Evolutionary conservation across 2,329 filamentous ascomycete genomes (phyloP), one percentile per base, ranked within the genome.

Genomic region (Capronia coronata): DNA sequence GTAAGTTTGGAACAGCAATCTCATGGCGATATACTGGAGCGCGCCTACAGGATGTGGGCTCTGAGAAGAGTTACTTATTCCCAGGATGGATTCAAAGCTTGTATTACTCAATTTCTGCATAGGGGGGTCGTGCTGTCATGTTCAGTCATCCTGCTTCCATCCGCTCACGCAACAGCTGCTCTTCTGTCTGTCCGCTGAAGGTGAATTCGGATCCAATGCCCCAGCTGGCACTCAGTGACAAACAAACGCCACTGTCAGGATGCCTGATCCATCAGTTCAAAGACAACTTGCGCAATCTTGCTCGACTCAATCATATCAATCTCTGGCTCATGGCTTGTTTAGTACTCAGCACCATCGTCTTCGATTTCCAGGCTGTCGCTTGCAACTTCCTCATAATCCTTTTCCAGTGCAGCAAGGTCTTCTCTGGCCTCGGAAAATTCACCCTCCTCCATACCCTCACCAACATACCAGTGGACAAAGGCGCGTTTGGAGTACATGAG

Each of bases 401-500:
- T 87, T 76, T 91, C 87, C 27, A 93, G 75, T 41, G 87, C 87
- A 56, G 87, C 87, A 54, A 93, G 75, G 67, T 93, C 87, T 74
- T 93, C 87, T 61, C 87, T 83, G 55, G 87, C 87, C 71, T 93
- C 87, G 56, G 83, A 86, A 74, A 93, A 93, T 70, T 93, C 87
- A 63, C 87, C 87, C 69, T 93, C 87, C 74, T 93, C 87, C 87
- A 93, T 93, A 72, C 87, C 87, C 73, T 93, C 87, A 59, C 87
- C 87, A 46, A 93, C 87, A 60, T 83, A 84, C 80, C 80, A 83
- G 65, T 83, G 80, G n/a, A 83, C 80, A 62, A 84, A 84, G 10
- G 80, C 80, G 55, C 80, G 77, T 71, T 83, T 84, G 54, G 75
- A 76, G 68, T 83, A 83, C 80, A 84, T 84, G 55, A 84, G 75